These are phyloP conservation scores for Linanthus parryae DNA, from an alignment of 148 eudicot genomes.

Conservation along the genomic window DNA sequence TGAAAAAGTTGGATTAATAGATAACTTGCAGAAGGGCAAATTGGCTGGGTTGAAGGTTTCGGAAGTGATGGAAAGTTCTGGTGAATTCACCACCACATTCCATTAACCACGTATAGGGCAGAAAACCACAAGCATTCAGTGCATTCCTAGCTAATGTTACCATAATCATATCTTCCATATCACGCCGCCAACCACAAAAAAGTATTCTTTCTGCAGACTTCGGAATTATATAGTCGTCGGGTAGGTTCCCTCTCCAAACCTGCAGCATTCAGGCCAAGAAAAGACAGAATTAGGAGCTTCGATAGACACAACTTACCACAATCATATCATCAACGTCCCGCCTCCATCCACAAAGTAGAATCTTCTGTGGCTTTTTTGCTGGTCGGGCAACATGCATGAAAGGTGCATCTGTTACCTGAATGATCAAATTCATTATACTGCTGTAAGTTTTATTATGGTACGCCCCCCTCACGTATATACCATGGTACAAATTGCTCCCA, in stretches of 20 bases:
- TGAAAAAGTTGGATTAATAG: too few relatives aligned
- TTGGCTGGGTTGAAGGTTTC: too few relatives aligned
- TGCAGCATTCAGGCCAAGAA: slow-evolving; percentile 49
- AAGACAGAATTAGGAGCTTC: slow-evolving; percentile 41
- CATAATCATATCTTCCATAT: slow-evolving; percentile 61
- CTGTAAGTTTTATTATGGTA: slow-evolving; percentile 34
- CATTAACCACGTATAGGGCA: too few relatives aligned
- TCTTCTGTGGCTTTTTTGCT: slow-evolving; percentile 65
- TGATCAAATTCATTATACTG: slow-evolving; percentile 42
- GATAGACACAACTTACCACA: slow-evolving; percentile 45
- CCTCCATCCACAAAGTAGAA: slow-evolving; percentile 69
- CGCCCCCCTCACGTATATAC: slow-evolving; percentile 24
- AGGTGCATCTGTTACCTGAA: slow-evolving; percentile 61
- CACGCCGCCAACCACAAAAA: slow-evolving; percentile 62
- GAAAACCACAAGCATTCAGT: too few relatives aligned
- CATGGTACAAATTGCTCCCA: slow-evolving; percentile 24
- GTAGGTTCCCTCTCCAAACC: slow-evolving; percentile 50
- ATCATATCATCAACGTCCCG: slow-evolving; percentile 70
- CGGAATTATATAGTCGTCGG: slow-evolving; percentile 30
- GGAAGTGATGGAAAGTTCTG: too few relatives aligned
- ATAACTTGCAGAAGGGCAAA: too few relatives aligned
- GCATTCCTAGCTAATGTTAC: slow-evolving; percentile 32
- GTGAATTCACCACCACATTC: too few relatives aligned
- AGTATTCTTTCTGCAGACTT: slow-evolving; percentile 47
- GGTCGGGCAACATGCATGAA: slow-evolving; percentile 41